Conservation (phyloP, 2,329 filamentous ascomycete genomes). For the Aspergillus pseudoglaucus region DNA sequence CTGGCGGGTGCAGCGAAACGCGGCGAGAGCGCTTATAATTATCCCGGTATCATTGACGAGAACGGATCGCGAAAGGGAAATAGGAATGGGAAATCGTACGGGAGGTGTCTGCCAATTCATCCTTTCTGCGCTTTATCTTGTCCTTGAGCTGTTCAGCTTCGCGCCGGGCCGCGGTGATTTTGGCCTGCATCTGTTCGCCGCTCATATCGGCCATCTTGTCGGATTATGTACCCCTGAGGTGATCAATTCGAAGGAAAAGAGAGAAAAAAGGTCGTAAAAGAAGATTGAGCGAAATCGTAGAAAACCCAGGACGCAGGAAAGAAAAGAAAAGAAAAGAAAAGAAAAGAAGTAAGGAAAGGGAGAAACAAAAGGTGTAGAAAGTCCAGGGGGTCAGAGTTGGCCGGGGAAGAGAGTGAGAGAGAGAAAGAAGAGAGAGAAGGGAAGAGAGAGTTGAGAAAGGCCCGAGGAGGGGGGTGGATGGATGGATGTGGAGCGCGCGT, state of each 20-base stretch:
- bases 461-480: conserved; percentile 9
- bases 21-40: not conserved
- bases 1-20: not conserved
- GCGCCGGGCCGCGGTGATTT: conserved; percentile 84
- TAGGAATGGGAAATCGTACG: conserved; percentile 57
- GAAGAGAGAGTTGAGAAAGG: conserved; percentile 1
- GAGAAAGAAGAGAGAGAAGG: conserved; percentile 2
- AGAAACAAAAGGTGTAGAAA: conserved; percentile 4
- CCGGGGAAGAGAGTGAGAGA: conserved; percentile 3
- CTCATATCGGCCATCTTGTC: conserved; percentile 44
- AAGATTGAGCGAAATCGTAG: conserved; percentile 31
- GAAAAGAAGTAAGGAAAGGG: conserved; percentile 6
- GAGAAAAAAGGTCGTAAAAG: conserved; percentile 5
- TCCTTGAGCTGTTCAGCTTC: conserved; percentile 98
- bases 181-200: conserved; percentile 72
- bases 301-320: conserved; percentile 12
- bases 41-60: too few relatives aligned
- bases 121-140: conserved; percentile 99
- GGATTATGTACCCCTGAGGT: conserved; percentile 19
- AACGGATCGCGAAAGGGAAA: conserved; percentile 3
- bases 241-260: conserved; percentile 14
- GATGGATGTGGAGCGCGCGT: conserved; percentile 19
- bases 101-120: conserved; percentile 95
- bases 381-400: conserved; percentile 5
- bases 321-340: conserved; percentile 3